Evolutionary conservation across 768 basidiomycete genomes (phyloP).

Genomic region (Antrodiella citrinella): DNA sequence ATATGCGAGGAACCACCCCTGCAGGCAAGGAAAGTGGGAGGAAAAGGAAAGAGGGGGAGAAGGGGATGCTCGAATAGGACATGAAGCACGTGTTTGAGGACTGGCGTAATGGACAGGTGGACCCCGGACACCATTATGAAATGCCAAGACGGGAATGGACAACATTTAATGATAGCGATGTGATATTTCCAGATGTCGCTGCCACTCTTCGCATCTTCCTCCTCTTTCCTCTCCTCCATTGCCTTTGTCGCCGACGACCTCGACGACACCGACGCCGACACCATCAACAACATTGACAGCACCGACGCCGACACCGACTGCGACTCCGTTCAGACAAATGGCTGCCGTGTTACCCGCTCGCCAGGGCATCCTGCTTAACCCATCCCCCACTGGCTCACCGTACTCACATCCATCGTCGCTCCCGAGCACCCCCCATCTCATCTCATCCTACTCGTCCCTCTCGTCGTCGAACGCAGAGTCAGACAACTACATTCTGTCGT

Average conservation of each 20-base stretch:
- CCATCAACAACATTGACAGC: too few relatives aligned
- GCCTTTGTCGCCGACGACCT: too few relatives aligned
- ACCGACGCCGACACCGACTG: neutral
- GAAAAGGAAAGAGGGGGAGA: neutral
- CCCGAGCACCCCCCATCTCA: conserved; percentile 15
- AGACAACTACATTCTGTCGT: conserved; percentile 16
- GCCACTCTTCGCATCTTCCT: neutral
- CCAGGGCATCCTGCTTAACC: conserved; percentile 24
- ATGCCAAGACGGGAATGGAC: neutral
- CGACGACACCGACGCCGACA: too few relatives aligned
- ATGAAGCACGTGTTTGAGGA: neutral
- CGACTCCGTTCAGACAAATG: conserved; percentile 4
- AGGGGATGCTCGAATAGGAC: neutral
- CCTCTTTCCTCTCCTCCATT: neutral
- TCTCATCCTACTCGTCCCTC: conserved; percentile 19
- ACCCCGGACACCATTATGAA: neutral
- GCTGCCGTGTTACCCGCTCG: conserved; percentile 11
- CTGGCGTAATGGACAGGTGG: neutral
- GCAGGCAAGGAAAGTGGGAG: too few relatives aligned
- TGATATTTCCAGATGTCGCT: neutral
- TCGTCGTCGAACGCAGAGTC: conserved; percentile 16
- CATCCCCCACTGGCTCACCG: conserved; percentile 20
- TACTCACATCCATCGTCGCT: conserved; percentile 15
- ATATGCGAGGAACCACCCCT: too few relatives aligned
- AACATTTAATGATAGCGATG: neutral